A percentile compares a stretch with the other conserved stretches of the same genome.
phyloP scores from a whole-genome alignment of 495 filamentous ascomycete species.

The Clavariopsis aquatica region DNA sequence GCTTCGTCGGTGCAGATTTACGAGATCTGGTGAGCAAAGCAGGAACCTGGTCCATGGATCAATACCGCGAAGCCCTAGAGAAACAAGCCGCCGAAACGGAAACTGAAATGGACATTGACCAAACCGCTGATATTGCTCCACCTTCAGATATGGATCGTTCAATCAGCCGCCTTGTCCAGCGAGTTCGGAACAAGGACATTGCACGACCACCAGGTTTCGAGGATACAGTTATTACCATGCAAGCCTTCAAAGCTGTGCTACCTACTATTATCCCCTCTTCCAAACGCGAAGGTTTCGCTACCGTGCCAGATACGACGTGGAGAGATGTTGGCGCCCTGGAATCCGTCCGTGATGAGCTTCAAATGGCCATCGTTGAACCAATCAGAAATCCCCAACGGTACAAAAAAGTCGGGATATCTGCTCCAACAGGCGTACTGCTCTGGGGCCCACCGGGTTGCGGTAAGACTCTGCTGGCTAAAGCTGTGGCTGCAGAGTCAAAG shows the following conservation, averaged over 20 bases:
- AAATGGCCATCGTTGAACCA: slow-evolving; percentile 87
- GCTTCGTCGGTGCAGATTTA: slow-evolving; percentile 94
- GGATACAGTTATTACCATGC: slow-evolving; percentile 53
- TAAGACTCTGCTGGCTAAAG: slow-evolving; percentile 94
- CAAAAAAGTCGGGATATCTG: slow-evolving; percentile 76
- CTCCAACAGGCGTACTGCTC: slow-evolving; percentile 87
- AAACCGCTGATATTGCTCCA: slow-evolving; percentile 44
- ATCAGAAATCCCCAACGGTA: slow-evolving; percentile 85
- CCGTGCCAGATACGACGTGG: slow-evolving; percentile 97
- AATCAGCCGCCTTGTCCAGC: slow-evolving; percentile 56
- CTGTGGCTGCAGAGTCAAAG: slow-evolving; percentile 89
- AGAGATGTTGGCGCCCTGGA: slow-evolving; percentile 84
- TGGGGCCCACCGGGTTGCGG: slow-evolving; percentile 98
- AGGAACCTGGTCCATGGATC: slow-evolving; percentile 67
- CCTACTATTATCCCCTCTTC: slow-evolving; percentile 88
- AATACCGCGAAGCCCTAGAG: slow-evolving; percentile 44
- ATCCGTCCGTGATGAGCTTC: slow-evolving; percentile 75
- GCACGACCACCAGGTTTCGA: slow-evolving; percentile 47
- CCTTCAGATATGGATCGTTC: slow-evolving; percentile 35
- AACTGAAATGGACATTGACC: slow-evolving; percentile 39
- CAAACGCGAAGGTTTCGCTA: slow-evolving; percentile 94
- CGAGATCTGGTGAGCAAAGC: slow-evolving; percentile 46
- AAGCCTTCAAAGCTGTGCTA: slow-evolving; percentile 75
- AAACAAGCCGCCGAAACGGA: slow-evolving; percentile 36
- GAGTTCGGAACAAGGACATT: slow-evolving; percentile 50